Base-by-base conservation (phyloP, 2,329 filamentous ascomycete genomes). In the Ophiostoma angusticollis region DNA sequence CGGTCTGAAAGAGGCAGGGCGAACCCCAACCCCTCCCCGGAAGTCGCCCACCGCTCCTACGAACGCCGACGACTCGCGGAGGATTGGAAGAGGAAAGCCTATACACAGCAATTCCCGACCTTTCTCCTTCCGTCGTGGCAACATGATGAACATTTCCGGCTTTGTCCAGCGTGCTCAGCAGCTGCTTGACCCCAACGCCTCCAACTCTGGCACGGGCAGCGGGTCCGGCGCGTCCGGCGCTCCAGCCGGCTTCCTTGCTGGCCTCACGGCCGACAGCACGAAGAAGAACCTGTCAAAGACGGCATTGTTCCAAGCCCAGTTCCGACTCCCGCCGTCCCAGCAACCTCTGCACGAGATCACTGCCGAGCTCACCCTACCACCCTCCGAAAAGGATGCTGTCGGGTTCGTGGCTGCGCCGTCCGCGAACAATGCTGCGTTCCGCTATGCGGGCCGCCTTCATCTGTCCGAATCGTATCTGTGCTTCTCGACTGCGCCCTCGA, bases 101-200 rank as follows among this genome's bases (percentile, higher is more conserved):
- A n/a, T n/a, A n/a, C n/a, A n/a, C n/a, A n/a, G n/a, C n/a, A 12
- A 19, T 21, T 35, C 22, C 23, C 32, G 14, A 23, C 32, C 32
- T 32, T 23, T 19, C 22, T 11, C 16, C 19, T 3, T 16, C 14
- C n/a, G 16, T n/a, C 22, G 24, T 14, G n/a, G n/a, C 32, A 42
- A 7, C 3, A 76, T 75, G 71, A 70, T 75, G 61, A 73, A 69
- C 59, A 58, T 76, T 48, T 68, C 82, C 52, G 89, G 74, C 61
- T 79, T 96, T 60, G 86, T 95, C 54, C 86, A 94, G 62, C 93
- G 89, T 72, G 87, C 87, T 50, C 86, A 93, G 69, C 84, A 87
- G 63, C 71, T 94, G 62, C 93, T 95, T 64, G 89, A 95, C 60
- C 84, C 86, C 39, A 82, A 48, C 78, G 85, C 58, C 78, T 82